These are phyloP conservation scores for Cladophialophora psammophila DNA, from an alignment of 2,329 filamentous ascomycete species.

Conservation along the genomic window DNA sequence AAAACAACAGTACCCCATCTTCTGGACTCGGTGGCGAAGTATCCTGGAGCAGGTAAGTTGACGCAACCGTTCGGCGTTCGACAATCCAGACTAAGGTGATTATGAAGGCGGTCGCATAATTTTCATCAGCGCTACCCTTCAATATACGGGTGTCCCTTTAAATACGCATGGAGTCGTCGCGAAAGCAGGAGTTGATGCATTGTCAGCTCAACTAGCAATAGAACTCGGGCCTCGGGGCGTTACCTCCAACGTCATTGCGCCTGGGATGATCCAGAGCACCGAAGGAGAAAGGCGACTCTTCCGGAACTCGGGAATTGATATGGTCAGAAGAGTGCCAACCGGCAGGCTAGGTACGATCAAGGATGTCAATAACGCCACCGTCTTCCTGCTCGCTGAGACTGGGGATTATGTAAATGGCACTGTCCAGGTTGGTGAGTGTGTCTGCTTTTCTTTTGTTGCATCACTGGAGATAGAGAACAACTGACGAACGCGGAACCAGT, in stretches of 20 bases:
- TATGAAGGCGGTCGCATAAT: conserved; percentile 74
- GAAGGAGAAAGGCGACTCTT: conserved; percentile 78
- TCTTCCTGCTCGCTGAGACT: conserved; percentile 85
- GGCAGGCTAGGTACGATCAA: conserved; percentile 79
- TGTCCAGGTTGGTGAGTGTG: conserved; percentile 67
- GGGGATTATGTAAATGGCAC: conserved; percentile 87
- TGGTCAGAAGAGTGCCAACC: conserved; percentile 67
- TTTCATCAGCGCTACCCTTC: conserved; percentile 87
- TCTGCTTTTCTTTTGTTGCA: background rate
- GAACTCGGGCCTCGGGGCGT: conserved; percentile 89
- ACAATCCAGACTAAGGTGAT: background rate
- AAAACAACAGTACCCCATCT: conserved; percentile 27
- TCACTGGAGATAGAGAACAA: background rate
- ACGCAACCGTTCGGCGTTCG: background rate
- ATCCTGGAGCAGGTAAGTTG: conserved; percentile 41
- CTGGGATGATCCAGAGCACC: conserved; percentile 83
- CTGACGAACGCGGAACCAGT: conserved; percentile 8
- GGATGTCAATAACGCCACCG: conserved; percentile 89
- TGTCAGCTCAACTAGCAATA: conserved; percentile 78
- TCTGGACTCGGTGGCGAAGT: conserved; percentile 36
- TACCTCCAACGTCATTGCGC: conserved; percentile 85
- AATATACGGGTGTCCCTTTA: conserved; percentile 84
- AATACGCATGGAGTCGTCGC: conserved; percentile 88
- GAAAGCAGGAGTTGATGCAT: conserved; percentile 86
- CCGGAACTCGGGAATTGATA: conserved; percentile 58